Percentiles rank a stretch among this genome's conserved stretches.
Conservation (phyloP, 169 alveolate species). For the Eimeria tenella region DNA sequence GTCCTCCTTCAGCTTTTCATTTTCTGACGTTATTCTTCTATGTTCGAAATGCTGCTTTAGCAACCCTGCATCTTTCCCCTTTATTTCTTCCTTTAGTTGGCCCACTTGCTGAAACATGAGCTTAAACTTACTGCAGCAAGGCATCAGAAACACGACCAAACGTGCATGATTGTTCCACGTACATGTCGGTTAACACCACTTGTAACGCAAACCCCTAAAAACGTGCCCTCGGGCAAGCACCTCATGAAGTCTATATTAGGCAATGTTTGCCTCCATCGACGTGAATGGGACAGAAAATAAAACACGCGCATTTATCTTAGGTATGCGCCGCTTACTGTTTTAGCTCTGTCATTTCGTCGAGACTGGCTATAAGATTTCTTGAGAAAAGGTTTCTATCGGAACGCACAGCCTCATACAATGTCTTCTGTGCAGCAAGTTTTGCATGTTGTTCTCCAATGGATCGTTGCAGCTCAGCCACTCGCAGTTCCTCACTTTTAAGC, state of each 20-base stretch:
- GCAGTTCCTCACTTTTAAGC: slow-evolving; percentile 89
- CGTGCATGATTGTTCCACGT: too few species aligned
- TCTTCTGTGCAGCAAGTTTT: slow-evolving; percentile 87
- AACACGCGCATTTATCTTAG: neutral
- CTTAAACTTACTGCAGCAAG: slow-evolving; percentile 87
- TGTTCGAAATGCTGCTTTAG: slow-evolving; percentile 89
- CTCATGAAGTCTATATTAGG: too few species aligned
- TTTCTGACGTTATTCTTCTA: slow-evolving; percentile 84
- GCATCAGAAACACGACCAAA: neutral
- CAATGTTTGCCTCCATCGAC: too few species aligned
- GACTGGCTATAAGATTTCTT: slow-evolving; percentile 92
- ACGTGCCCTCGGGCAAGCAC: too few species aligned
- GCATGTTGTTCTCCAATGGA: slow-evolving; percentile 90
- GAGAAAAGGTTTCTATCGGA: slow-evolving; percentile 94
- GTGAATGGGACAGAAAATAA: neutral
- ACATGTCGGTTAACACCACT: too few species aligned
- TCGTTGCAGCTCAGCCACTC: slow-evolving; percentile 91
- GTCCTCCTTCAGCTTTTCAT: slow-evolving; percentile 87
- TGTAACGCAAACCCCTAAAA: too few species aligned
- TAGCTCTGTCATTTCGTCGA: slow-evolving; percentile 95
- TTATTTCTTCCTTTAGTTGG: slow-evolving; percentile 93
- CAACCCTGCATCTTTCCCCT: slow-evolving; percentile 88
- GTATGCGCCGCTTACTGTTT: slow-evolving; percentile 79
- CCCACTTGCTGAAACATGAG: slow-evolving; percentile 93
- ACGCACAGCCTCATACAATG: slow-evolving; percentile 94